phyloP scores from a whole-genome alignment of 2,329 filamentous ascomycete species.

The Aureobasidium musti region DNA sequence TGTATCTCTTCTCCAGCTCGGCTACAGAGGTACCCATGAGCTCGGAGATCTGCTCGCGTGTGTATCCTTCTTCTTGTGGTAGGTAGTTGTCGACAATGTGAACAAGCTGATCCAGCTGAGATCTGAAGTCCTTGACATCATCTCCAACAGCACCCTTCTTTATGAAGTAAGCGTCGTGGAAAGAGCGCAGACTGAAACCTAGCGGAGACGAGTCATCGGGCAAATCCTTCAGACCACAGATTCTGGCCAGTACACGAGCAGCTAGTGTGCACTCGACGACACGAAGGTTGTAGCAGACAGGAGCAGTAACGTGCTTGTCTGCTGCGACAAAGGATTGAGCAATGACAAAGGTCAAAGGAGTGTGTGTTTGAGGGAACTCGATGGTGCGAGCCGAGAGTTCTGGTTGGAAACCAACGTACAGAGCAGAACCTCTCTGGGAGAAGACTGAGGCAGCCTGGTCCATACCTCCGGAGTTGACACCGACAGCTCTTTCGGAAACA shows the following conservation, averaged over 20 bases:
- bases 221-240: constrained; percentile 62
- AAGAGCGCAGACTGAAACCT: constrained; percentile 78
- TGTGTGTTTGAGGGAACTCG: constrained; percentile 75
- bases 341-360: constrained; percentile 87
- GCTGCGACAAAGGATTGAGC: constrained; percentile 92
- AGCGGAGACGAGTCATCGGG: constrained; percentile 79
- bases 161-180: constrained; percentile 80
- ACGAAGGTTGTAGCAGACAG: constrained; percentile 92
- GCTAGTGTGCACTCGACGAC: constrained; percentile 95
- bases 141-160: constrained; percentile 51
- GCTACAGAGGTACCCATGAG: constrained; percentile 68
- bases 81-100: constrained; percentile 70
- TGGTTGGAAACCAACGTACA: constrained; percentile 89
- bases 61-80: constrained; percentile 79
- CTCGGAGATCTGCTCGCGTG: constrained; percentile 76
- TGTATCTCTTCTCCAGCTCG: constrained; percentile 75
- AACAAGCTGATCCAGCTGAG: constrained; percentile 74
- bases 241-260: constrained; percentile 65
- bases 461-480: constrained; percentile 98
- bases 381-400: constrained; percentile 74
- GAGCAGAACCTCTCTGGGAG: constrained; percentile 77
- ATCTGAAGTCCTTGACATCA: constrained; percentile 51
- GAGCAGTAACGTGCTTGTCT: constrained; percentile 92
- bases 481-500: constrained; percentile 89
- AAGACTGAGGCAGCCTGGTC: constrained; percentile 97